A percentile compares a stretch with the other conserved stretches of the same genome.
phyloP scores from a whole-genome alignment of 345 rosid genomes.

The Rhodamnia rubescens region DNA sequence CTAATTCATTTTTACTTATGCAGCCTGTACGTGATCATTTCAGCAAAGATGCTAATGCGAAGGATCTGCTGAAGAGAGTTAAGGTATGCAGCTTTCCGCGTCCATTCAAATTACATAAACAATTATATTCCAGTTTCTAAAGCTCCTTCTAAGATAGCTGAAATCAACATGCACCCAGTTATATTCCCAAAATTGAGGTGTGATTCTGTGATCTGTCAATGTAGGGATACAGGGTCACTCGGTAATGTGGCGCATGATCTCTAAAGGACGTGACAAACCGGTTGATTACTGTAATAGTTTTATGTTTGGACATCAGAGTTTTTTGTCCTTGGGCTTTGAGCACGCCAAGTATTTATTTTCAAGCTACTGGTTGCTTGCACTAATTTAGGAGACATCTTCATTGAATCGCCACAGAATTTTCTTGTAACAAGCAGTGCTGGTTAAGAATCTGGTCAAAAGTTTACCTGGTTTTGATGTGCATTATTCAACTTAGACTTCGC shows the following conservation, averaged over 20 bases:
- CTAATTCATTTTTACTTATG: background rate
- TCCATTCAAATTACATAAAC: background rate
- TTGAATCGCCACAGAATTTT: background rate
- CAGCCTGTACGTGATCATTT: conserved; percentile 91
- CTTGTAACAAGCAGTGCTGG: background rate
- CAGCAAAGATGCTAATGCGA: conserved; percentile 38
- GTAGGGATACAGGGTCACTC: conserved; percentile 52
- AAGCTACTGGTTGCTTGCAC: background rate
- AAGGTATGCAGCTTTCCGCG: conserved; percentile 30
- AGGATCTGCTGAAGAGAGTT: conserved; percentile 59
- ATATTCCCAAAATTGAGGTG: background rate
- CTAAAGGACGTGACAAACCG: background rate
- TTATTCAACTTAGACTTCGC: background rate
- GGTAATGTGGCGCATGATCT: conserved; percentile 9
- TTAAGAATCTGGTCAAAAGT: background rate
- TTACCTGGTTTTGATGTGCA: background rate
- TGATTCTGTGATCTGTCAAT: background rate
- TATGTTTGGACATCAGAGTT: background rate
- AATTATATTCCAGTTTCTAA: background rate
- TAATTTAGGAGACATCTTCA: background rate
- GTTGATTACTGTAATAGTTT: background rate
- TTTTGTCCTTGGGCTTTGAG: background rate
- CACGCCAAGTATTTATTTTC: background rate
- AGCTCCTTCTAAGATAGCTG: background rate
- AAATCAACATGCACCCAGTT: background rate